Base-by-base conservation (phyloP, 2,329 filamentous ascomycete genomes). In the Trichoderma sp. region DNA sequence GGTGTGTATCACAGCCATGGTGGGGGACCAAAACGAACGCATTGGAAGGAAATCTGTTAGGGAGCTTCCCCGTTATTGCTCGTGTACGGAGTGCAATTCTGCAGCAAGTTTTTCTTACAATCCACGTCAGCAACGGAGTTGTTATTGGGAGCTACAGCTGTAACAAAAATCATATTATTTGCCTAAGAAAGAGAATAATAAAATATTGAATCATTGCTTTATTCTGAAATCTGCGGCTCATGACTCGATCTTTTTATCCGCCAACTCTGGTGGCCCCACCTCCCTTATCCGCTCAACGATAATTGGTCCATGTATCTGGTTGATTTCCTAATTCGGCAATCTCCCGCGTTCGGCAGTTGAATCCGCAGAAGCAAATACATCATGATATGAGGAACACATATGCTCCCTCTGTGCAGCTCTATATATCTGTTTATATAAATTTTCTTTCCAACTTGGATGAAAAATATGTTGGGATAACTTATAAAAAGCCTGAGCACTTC, bases 301-400 rank as follows among this genome's bases (percentile, higher is more conserved):
- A 14, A 73, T 73, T 73, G 69, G 69, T 9, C 60, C 60, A 65
- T 29, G 2, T 9, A 35, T 27, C 27, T 65, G 12, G 29, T 12
- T 12, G 38, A 56, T 73, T 65, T 38, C 69, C 60, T 73, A 73
- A 64, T 73, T 35, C 29, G 41, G 69, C 12, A 73, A 73, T 73
- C 59, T 29, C 8, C 8, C 18, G 29, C 9, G 6, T 73, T 33
- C 16, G 59, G 59, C 60, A 56, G 3, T 38, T 41, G 18, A 21
- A 24, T 33, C 18, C 31, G 16, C 5, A 24, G 11, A 6, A 24
- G 11, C n/a, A 53, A 53, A 53, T 11, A 21, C n/a, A 21, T 12
- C 18, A 53, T 21, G 45, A 53, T 8, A 50, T 5, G n/a, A 21
- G 9, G n/a, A 53, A 53, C n/a, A 53, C 18, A 53, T 2, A 53